Conservation (phyloP, 2,329 filamentous ascomycete species). For the Trichoderma sp. region DNA sequence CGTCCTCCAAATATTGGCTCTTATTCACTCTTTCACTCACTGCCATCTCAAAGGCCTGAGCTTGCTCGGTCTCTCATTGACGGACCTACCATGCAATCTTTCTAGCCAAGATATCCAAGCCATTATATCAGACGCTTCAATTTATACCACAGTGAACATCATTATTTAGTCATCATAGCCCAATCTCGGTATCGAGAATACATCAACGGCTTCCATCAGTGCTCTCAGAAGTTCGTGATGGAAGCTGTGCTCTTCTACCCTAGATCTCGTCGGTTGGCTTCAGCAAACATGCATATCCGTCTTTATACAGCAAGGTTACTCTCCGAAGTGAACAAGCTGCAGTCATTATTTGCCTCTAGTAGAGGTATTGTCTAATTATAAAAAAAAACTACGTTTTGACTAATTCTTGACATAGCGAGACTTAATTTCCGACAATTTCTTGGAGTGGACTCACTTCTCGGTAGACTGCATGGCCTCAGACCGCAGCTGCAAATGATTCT, state of each 20-base stretch:
- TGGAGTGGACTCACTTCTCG: conserved; percentile 1
- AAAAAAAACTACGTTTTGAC: neutral
- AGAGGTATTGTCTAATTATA: neutral
- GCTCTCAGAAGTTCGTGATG: neutral
- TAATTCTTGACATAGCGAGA: neutral
- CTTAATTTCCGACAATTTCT: neutral
- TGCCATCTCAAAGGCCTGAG: neutral
- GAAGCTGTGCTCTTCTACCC: neutral
- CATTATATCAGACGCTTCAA: neutral
- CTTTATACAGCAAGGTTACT: neutral
- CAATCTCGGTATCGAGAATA: neutral
- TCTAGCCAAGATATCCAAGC: neutral
- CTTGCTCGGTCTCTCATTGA: neutral
- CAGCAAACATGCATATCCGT: neutral
- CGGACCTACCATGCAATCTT: neutral
- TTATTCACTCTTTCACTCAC: neutral
- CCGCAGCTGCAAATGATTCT: neutral
- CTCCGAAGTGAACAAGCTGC: neutral
- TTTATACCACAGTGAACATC: neutral
- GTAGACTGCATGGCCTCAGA: neutral
- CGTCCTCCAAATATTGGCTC: neutral
- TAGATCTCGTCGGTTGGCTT: neutral
- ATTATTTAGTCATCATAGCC: neutral
- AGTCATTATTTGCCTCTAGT: neutral
- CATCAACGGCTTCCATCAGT: neutral